Evolutionary conservation across 129 eudicot species (phyloP), one percentile per base, ranked within the genome.

Genomic region (Helichrysum umbraculigerum): DNA sequence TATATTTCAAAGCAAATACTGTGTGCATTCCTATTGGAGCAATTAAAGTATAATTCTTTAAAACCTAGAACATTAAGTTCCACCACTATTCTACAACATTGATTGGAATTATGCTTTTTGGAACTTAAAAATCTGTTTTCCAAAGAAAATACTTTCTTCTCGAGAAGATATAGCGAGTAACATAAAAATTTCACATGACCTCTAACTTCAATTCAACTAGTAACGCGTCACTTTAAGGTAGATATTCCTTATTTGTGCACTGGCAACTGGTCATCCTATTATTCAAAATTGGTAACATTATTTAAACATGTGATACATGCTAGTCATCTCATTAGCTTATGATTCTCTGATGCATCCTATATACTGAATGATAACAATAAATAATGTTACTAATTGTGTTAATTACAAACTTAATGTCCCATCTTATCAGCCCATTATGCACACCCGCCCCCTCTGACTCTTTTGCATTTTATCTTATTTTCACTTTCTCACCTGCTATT

Each of bases 201-300:
- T 65, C 72, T 10, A 3, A 51, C 72, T 56, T 64, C 65, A 50
- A 19, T 51, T 75, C 34, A 12, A 64, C 64, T 50, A 29, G 57
- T 19, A 76, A 14, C 2, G 15, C 21, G 72, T 66, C 73, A 66
- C 58, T 50, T 42, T 16, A 63, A 63, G 2, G 50, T 51, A 62
- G 65, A 0, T 65, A 22, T 50, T 51, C 4, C 54, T 42, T 15
- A 63, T 4, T 30, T 63, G 37, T 29, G 20, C 67, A 28, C 7
- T 12, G 67, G 67, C 8, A 62, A 6, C 37, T 30, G 15, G 9
- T 63, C 19, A 25, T 62, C 39, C 20, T 63, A 15, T 3, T 63
- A 5, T 12, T 28, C 41, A 44, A 6, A 25, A 30, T 16, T 8
- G 21, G 19, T 21, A 37, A 28, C 66, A 60, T 28, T 21, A 21